A percentile compares a stretch with the other conserved stretches of the same genome.
phyloP scores from a whole-genome alignment of 768 basidiomycete species.

The Xerocomus spinulosus region DNA sequence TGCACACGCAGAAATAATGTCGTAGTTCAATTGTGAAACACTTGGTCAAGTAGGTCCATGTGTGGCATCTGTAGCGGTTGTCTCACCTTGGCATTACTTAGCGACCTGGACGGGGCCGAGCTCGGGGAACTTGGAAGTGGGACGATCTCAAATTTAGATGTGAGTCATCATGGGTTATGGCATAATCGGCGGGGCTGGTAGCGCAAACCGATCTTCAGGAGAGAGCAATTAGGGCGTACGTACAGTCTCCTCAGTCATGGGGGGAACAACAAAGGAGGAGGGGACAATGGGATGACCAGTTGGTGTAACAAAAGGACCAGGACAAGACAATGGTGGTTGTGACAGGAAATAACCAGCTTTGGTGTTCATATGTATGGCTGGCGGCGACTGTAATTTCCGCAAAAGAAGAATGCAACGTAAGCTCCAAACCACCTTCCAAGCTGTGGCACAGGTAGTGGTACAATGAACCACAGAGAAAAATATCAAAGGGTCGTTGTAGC shows the following conservation, averaged over 20 bases:
- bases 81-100: background rate
- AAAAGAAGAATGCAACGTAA: slow-evolving; percentile 2
- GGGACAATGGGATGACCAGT: slow-evolving; percentile 20
- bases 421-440: too few relatives aligned
- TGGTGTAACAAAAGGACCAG: slow-evolving; percentile 19
- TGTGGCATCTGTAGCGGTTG: background rate
- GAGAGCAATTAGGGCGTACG: slow-evolving; percentile 3
- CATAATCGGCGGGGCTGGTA: background rate
- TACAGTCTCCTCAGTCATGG: slow-evolving; percentile 6
- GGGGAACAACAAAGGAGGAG: slow-evolving; percentile 14
- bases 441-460: background rate
- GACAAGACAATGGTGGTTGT: background rate
- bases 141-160: background rate
- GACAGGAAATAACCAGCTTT: background rate
- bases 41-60: background rate
- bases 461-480: background rate
- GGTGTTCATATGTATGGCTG: background rate
- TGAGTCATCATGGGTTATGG: background rate
- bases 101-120: background rate
- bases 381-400: background rate
- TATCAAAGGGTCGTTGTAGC: slow-evolving; percentile 5
- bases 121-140: background rate
- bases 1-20: too few relatives aligned
- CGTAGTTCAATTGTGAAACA: background rate
- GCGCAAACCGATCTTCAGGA: background rate